Conservation (phyloP, 2,329 filamentous ascomycete species). For the Trichophyton verrucosum region DNA sequence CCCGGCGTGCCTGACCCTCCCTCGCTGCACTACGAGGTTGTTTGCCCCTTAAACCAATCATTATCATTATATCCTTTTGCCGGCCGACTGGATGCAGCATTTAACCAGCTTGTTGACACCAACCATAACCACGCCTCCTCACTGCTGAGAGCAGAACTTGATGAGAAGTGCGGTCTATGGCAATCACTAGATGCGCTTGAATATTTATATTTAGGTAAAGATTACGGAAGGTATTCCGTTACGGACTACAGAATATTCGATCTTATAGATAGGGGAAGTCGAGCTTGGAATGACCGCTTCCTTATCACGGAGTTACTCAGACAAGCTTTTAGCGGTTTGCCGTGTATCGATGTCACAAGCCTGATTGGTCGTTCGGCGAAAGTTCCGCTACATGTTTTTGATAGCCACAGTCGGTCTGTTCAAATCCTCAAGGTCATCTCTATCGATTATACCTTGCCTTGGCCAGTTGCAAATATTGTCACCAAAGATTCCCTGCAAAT, state of each 20-base stretch:
- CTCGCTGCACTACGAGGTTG: slow-evolving; percentile 21
- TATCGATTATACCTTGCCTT: slow-evolving; percentile 55
- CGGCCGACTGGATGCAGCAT: slow-evolving; percentile 58
- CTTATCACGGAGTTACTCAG: slow-evolving; percentile 66
- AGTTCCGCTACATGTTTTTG: slow-evolving; percentile 31
- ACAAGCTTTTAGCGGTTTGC: slow-evolving; percentile 49
- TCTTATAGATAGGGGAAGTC: slow-evolving; percentile 51
- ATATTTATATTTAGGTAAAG: slow-evolving; percentile 61
- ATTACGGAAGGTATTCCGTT: slow-evolving; percentile 54
- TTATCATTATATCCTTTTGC: slow-evolving; percentile 34
- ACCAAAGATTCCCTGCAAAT: slow-evolving; percentile 49
- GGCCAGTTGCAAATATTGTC: slow-evolving; percentile 59
- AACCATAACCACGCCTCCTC: slow-evolving; percentile 59
- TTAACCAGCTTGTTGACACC: slow-evolving; percentile 63
- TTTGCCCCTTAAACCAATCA: slow-evolving; percentile 29
- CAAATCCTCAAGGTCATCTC: slow-evolving; percentile 50
- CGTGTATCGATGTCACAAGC: slow-evolving; percentile 46
- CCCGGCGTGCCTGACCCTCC: slow-evolving; percentile 25
- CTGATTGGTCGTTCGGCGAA: slow-evolving; percentile 46
- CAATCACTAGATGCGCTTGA: slow-evolving; percentile 55
- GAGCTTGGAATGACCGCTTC: slow-evolving; percentile 68
- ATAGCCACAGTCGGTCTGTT: slow-evolving; percentile 46
- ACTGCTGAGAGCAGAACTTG: slow-evolving; percentile 53
- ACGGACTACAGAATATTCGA: slow-evolving; percentile 62
- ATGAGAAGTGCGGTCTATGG: slow-evolving; percentile 56